phyloP scores from a whole-genome alignment of 2,329 filamentous ascomycete species.

The Hypoxylon sp. region DNA sequence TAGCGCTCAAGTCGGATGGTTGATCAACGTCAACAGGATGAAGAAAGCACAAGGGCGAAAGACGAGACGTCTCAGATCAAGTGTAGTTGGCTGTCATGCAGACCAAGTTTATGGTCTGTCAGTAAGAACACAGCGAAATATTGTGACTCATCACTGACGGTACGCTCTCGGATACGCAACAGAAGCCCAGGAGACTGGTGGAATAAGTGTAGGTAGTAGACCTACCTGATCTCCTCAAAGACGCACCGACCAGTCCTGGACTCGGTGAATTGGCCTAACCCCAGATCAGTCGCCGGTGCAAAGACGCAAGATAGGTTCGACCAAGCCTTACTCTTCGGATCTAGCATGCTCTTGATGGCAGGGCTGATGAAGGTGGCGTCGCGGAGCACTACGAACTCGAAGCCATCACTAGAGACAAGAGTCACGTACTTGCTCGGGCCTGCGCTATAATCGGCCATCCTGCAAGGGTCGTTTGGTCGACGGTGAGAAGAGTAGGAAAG shows the following conservation, averaged over 20 bases:
- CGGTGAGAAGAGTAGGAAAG: neutral
- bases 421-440: constrained; percentile 73
- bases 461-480: constrained; percentile 9
- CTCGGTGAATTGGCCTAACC: constrained; percentile 69
- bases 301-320: neutral
- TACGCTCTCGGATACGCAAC: neutral
- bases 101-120: constrained; percentile 57
- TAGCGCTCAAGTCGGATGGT: neutral
- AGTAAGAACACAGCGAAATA: constrained; percentile 55
- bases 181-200: neutral
- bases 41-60: neutral
- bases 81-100: constrained; percentile 66
- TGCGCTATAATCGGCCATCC: constrained; percentile 35
- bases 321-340: constrained; percentile 65
- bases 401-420: constrained; percentile 77
- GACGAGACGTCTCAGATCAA: constrained; percentile 63
- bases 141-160: constrained; percentile 50
- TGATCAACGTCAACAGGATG: neutral
- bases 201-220: neutral
- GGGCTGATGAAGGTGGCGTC: constrained; percentile 75
- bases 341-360: constrained; percentile 77
- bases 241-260: constrained; percentile 68
- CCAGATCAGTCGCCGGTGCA: constrained; percentile 12
- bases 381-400: constrained; percentile 77
- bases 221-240: constrained; percentile 79